Evolutionary conservation across 805 yeast species (phyloP).

Genomic region (Candida argentea): DNA sequence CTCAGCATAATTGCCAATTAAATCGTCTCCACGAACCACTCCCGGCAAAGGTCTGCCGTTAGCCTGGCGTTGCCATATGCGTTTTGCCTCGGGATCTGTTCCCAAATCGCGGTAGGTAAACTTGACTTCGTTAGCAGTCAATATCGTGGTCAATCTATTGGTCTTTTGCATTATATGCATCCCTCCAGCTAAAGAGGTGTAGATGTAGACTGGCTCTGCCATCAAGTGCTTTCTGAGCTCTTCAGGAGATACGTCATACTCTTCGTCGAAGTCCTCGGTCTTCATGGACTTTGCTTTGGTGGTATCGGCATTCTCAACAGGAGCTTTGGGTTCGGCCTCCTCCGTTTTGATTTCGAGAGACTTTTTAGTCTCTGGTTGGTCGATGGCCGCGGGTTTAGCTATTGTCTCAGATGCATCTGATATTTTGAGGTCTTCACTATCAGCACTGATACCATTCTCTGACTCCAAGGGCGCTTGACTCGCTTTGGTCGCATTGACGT

Average conservation of each 20-base stretch:
- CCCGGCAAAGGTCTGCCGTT: slow-evolving; percentile 76
- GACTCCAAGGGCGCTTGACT: too few relatives aligned
- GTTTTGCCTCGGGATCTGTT: slow-evolving; percentile 78
- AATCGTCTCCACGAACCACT: slow-evolving; percentile 70
- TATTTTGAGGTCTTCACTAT: too few relatives aligned
- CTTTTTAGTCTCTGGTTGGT: neutral
- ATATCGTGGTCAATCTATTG: slow-evolving; percentile 61
- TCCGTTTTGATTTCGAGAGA: neutral
- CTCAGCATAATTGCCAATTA: slow-evolving; percentile 78
- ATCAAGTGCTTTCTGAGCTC: slow-evolving; percentile 33
- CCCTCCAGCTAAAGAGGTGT: slow-evolving; percentile 83
- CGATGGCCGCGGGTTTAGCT: neutral
- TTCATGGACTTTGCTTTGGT: slow-evolving; percentile 1
- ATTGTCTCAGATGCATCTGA: too few relatives aligned
- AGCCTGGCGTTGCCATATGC: slow-evolving; percentile 69
- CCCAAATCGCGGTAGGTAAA: slow-evolving; percentile 72
- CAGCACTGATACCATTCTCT: too few relatives aligned
- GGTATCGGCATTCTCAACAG: slow-evolving; percentile 1
- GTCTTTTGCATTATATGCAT: slow-evolving; percentile 72
- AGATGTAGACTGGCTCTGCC: slow-evolving; percentile 59
- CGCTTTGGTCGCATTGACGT: too few relatives aligned
- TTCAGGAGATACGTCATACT: slow-evolving; percentile 28
- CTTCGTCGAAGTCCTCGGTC: slow-evolving; percentile 6
- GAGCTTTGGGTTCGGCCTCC: neutral
- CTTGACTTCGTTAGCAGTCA: slow-evolving; percentile 61